phyloP scores from a whole-genome alignment of 2,329 filamentous ascomycete species.

The Colletotrichum chrysophilum region DNA sequence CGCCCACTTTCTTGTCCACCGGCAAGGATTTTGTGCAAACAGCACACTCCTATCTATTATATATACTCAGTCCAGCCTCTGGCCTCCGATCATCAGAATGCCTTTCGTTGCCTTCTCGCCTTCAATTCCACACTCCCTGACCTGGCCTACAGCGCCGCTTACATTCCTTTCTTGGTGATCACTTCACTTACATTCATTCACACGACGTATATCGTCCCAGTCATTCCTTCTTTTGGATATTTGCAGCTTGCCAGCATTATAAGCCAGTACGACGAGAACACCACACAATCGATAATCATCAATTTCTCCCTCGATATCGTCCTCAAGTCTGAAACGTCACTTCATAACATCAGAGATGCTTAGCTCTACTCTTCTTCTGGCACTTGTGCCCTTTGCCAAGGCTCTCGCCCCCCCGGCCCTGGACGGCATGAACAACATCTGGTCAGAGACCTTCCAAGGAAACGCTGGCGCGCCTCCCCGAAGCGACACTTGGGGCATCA shows the following conservation, averaged over 20 bases:
- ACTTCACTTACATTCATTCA: not conserved
- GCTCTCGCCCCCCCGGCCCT: slow-evolving; percentile 44
- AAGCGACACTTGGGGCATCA: slow-evolving; percentile 46
- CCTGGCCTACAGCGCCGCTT: slow-evolving; percentile 10
- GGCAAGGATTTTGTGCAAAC: not conserved
- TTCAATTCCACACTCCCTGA: not conserved
- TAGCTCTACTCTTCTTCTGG: slow-evolving; percentile 11
- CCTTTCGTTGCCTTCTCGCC: not conserved
- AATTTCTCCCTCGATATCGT: not conserved
- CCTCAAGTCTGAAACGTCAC: not conserved
- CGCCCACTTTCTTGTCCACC: not conserved
- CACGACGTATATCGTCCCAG: not conserved
- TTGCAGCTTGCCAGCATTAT: not conserved
- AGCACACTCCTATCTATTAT: not conserved
- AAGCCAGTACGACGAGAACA: not conserved
- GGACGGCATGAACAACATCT: slow-evolving; percentile 45
- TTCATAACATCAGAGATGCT: not conserved
- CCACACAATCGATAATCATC: not conserved
- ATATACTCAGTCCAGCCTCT: not conserved
- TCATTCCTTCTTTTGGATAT: not conserved
- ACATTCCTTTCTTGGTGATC: slow-evolving; percentile 15
- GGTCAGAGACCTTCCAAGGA: slow-evolving; percentile 51
- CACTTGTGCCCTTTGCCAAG: slow-evolving; percentile 26
- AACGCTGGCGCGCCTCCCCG: slow-evolving; percentile 41
- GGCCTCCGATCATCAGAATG: not conserved